A percentile compares a stretch with the other conserved stretches of the same genome.
Conservation (phyloP, 441 rosid species). For the Manihot esculenta region DNA sequence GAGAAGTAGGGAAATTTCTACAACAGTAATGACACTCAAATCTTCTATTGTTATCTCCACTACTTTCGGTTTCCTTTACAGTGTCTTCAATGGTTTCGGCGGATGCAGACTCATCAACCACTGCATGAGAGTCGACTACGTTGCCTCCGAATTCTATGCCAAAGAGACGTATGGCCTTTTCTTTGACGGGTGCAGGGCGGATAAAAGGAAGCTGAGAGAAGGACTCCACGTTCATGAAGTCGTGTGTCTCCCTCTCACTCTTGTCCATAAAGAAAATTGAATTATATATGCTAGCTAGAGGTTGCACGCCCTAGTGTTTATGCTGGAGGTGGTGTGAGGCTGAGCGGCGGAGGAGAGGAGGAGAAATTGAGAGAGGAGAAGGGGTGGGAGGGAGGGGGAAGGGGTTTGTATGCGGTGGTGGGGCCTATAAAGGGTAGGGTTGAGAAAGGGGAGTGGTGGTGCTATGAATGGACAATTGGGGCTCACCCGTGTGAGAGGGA, state of each 20-base stretch:
- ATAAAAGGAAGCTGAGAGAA: conserved; percentile 87
- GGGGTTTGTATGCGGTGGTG: conserved; percentile 19
- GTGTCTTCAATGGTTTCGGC: conserved; percentile 22
- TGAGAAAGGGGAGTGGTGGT: conserved; percentile 12
- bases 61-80: conserved; percentile 24
- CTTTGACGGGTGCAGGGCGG: conserved; percentile 67
- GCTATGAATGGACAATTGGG: conserved; percentile 30
- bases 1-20: conserved; percentile 91
- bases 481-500: conserved; percentile 44
- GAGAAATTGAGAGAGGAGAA: no score
- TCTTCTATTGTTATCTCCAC: conserved; percentile 47
- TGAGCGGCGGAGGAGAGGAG: neutral
- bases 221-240: conserved; percentile 88
- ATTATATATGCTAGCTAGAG: no score
- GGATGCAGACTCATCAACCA: conserved; percentile 29
- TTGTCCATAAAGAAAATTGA: conserved; percentile 48
- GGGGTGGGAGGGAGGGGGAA: neutral
- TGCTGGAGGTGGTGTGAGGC: neutral
- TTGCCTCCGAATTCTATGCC: conserved; percentile 68
- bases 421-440: conserved; percentile 29
- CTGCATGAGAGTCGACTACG: neutral
- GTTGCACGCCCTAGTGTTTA: no score
- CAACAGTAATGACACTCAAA: conserved; percentile 94
- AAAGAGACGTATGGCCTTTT: conserved; percentile 73
- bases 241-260: conserved; percentile 63